Percentiles rank a stretch among this genome's conserved stretches.
phyloP scores from a whole-genome alignment of 495 filamentous ascomycete genomes.

The Talaromyces liani region DNA sequence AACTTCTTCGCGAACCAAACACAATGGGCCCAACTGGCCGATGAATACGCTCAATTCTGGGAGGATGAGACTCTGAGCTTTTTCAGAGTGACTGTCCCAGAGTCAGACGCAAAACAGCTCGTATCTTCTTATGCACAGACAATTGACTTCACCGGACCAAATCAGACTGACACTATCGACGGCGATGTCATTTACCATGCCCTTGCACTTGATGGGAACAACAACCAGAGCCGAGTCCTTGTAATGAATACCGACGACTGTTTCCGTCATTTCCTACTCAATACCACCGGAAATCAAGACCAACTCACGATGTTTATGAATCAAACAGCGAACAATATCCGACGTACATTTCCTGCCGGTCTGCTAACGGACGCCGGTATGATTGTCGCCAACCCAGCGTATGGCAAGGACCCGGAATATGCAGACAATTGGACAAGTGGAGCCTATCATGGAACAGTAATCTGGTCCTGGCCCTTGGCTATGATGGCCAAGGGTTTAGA shows the following conservation, averaged over 20 bases:
- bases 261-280: conserved; percentile 56
- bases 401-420: conserved; percentile 39
- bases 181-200: conserved; percentile 45
- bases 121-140: conserved; percentile 38
- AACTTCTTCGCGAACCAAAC: conserved; percentile 43
- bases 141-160: conserved; percentile 34
- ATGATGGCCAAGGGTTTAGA: conserved; percentile 57
- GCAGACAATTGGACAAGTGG: conserved; percentile 45
- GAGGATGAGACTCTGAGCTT: conserved; percentile 54
- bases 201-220: conserved; percentile 46
- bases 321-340: conserved; percentile 47
- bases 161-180: conserved; percentile 32
- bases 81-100: conserved; percentile 44
- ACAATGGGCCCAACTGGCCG: conserved; percentile 39
- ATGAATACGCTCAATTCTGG: conserved; percentile 50
- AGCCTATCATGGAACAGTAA: conserved; percentile 58
- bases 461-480: conserved; percentile 59
- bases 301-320: conserved; percentile 51
- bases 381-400: conserved; percentile 57
- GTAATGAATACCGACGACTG: conserved; percentile 61
- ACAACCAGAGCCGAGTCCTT: conserved; percentile 41
- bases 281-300: conserved; percentile 44
- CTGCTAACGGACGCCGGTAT: conserved; percentile 49
- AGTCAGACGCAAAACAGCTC: conserved; percentile 31
- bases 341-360: conserved; percentile 50